Percentiles rank a stretch among this genome's conserved stretches.
Evolutionary conservation across 139 green algal species (phyloP).

Genomic region (Chlorella sp.): DNA sequence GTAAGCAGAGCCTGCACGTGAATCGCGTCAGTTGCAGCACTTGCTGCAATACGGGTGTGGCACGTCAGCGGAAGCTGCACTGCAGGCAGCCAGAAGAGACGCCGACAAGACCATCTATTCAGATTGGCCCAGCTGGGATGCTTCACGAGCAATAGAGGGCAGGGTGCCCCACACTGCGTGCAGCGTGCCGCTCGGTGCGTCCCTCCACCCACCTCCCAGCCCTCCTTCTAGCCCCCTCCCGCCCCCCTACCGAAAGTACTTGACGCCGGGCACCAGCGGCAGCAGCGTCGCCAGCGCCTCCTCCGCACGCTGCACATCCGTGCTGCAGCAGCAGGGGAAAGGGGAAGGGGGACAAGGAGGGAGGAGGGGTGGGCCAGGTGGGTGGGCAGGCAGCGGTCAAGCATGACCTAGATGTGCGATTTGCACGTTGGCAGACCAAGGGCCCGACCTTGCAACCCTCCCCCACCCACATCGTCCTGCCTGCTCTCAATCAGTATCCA

Average conservation of each 20-base stretch:
- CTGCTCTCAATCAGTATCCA: not conserved
- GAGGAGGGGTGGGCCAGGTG: not conserved
- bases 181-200: not conserved
- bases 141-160: not conserved
- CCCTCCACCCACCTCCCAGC: not conserved
- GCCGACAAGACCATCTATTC: no score
- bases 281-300: constrained; percentile 72
- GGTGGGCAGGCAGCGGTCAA: not conserved
- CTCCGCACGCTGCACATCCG: constrained; percentile 69
- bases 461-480: no score
- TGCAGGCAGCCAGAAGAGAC: not conserved
- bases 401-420: no score
- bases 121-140: no score
- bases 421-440: no score
- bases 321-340: constrained; percentile 13
- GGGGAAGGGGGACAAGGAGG: not conserved
- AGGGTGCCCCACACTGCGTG: not conserved
- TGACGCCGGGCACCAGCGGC: constrained; percentile 72
- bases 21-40: no score
- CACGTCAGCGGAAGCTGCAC: not conserved
- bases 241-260: constrained; percentile 75
- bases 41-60: not conserved
- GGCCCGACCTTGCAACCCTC: no score
- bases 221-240: not conserved
- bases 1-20: no score